A percentile compares a stretch with the other conserved stretches of the same genome.
phyloP scores from a whole-genome alignment of 352 stramenopile genomes.

The Pythium angustatum region DNA sequence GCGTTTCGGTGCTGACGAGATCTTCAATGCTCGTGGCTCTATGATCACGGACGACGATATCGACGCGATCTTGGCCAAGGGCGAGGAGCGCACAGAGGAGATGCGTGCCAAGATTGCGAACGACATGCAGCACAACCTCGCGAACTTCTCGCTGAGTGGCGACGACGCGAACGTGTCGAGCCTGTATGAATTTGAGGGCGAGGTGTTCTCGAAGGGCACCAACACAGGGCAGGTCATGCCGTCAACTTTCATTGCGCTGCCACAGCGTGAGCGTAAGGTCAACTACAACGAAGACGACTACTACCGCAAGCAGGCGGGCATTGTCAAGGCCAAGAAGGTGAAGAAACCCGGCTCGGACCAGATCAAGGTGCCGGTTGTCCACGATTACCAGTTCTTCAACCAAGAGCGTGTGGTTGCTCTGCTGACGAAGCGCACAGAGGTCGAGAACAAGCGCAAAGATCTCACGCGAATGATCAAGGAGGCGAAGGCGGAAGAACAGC shows the following conservation, averaged over 20 bases:
- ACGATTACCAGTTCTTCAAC: slow-evolving; percentile 97
- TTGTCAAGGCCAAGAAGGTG: slow-evolving; percentile 85
- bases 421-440: slow-evolving; percentile 80
- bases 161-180: slow-evolving; percentile 86
- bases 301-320: slow-evolving; percentile 87
- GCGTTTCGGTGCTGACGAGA: slow-evolving; percentile 86
- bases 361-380: slow-evolving; percentile 87
- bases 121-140: slow-evolving; percentile 95
- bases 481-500: slow-evolving; percentile 79
- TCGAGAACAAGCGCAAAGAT: slow-evolving; percentile 91
- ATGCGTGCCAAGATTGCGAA: slow-evolving; percentile 88
- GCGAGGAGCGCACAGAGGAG: slow-evolving; percentile 87
- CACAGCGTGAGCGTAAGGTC: slow-evolving; percentile 85
- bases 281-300: slow-evolving; percentile 98
- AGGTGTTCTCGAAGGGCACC: slow-evolving; percentile 86
- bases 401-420: slow-evolving; percentile 87
- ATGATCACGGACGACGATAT: slow-evolving; percentile 94
- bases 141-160: slow-evolving; percentile 93
- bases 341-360: slow-evolving; percentile 88
- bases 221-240: slow-evolving; percentile 78
- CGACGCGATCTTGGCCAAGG: slow-evolving; percentile 89
- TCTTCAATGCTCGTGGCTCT: slow-evolving; percentile 85
- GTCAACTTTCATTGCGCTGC: slow-evolving; percentile 89
- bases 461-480: slow-evolving; percentile 82
- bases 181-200: slow-evolving; percentile 89